Conservation (phyloP, 441 rosid species). For the Adansonia madagascariensis region DNA sequence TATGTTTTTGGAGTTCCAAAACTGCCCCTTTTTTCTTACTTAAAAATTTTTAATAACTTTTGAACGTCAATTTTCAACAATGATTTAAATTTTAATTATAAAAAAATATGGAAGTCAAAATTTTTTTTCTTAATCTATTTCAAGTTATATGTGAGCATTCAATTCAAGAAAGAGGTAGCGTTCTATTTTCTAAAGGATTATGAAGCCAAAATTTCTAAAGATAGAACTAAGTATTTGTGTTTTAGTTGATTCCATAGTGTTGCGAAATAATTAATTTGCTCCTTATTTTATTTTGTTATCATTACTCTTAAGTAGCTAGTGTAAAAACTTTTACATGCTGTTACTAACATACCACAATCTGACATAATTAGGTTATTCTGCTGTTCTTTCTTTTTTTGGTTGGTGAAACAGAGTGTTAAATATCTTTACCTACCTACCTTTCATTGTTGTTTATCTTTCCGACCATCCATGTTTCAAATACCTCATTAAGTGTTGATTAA, state of each 20-base stretch:
- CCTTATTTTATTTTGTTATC: background rate
- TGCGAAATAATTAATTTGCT: background rate
- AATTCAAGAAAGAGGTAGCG: background rate
- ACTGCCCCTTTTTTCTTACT: background rate
- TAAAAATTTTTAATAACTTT: background rate
- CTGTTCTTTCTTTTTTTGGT: background rate
- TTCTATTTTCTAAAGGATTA: slow-evolving; percentile 13
- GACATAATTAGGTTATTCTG: too few species aligned
- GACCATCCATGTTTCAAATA: background rate
- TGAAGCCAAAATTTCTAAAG: slow-evolving; percentile 4
- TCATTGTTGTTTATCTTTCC: background rate
- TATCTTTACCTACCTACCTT: background rate
- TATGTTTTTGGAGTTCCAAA: background rate
- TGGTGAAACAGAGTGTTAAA: background rate
- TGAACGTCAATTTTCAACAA: background rate
- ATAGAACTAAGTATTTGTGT: background rate
- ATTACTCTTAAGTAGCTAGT: background rate
- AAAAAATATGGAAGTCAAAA: background rate
- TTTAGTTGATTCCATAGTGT: background rate
- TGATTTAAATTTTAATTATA: too few species aligned
- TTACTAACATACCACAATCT: background rate
- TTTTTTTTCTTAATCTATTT: background rate
- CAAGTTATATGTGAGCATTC: background rate
- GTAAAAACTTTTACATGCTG: background rate
- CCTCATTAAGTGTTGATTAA: slow-evolving; percentile 15